A percentile compares a stretch with the other conserved stretches of the same genome.
Conservation (phyloP, 2,329 filamentous ascomycete species). For the Curvularia spicifera region DNA sequence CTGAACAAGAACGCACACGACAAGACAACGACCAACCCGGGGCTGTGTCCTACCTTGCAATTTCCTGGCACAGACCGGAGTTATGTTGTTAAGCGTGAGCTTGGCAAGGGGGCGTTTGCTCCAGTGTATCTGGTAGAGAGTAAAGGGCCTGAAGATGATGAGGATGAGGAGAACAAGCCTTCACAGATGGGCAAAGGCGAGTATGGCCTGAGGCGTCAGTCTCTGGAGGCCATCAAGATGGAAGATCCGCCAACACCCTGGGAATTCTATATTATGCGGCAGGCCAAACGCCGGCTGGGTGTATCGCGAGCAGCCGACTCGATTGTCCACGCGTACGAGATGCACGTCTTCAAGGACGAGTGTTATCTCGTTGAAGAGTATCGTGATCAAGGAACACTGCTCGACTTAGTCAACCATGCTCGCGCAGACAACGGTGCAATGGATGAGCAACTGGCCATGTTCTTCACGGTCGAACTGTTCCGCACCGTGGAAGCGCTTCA, state of each 20-base stretch:
- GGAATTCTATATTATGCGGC: conserved; percentile 96
- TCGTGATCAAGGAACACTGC: conserved; percentile 85
- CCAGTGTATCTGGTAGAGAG: conserved; percentile 90
- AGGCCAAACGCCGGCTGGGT: conserved; percentile 77
- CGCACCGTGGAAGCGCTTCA: conserved; percentile 90
- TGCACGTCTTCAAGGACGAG: conserved; percentile 91
- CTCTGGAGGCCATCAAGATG: conserved; percentile 90
- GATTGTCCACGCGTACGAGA: conserved; percentile 82
- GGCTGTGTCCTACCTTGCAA: conserved; percentile 68
- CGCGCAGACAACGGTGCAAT: conserved; percentile 76
- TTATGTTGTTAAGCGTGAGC: conserved; percentile 82
- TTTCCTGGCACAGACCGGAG: conserved; percentile 69
- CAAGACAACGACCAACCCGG: conserved; percentile 67
- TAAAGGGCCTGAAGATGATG: conserved; percentile 60
- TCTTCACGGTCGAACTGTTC: conserved; percentile 89
- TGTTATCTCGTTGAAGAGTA: conserved; percentile 88
- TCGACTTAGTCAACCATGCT: conserved; percentile 92
- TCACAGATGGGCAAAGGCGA: conserved; percentile 67
- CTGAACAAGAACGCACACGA: conserved; percentile 60
- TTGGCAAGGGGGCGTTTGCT: conserved; percentile 92
- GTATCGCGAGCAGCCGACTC: conserved; percentile 75
- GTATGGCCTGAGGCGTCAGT: conserved; percentile 63
- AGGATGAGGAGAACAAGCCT: conserved; percentile 46
- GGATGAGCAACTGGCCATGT: conserved; percentile 93
- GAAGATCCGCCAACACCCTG: conserved; percentile 86